phyloP scores from a whole-genome alignment of 768 basidiomycete species.

The Pleurotus cornucopiae region DNA sequence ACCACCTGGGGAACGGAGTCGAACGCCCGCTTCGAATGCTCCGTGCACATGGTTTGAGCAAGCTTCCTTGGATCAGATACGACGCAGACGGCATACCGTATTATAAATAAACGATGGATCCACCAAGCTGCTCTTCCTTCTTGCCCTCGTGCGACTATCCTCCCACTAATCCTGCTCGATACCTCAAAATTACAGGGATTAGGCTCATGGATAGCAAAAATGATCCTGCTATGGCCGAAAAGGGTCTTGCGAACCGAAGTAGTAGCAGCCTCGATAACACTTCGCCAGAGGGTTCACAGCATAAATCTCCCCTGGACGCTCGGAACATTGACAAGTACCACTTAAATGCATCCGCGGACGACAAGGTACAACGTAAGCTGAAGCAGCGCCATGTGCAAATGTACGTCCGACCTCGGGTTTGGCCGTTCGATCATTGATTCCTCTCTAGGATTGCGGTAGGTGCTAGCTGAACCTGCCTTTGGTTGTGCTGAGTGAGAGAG shows the following conservation, averaged over 20 bases:
- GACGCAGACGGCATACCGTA: too few species aligned
- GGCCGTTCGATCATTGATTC: neutral
- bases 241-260: neutral
- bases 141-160: too few species aligned
- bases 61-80: too few species aligned
- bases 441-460: constrained; percentile 58
- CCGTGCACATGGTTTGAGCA: too few species aligned
- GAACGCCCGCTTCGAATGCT: too few species aligned
- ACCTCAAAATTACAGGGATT: too few species aligned
- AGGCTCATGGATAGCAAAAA: too few species aligned
- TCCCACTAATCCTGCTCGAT: too few species aligned
- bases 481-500: neutral
- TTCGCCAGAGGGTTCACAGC: too few species aligned
- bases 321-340: constrained; percentile 24
- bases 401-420: constrained; percentile 28
- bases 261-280: neutral
- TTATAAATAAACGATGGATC: too few species aligned
- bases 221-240: neutral
- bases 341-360: constrained; percentile 58
- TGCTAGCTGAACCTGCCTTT: neutral
- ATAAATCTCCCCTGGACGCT: neutral
- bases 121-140: too few species aligned
- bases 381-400: constrained; percentile 79
- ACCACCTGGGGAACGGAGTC: too few species aligned
- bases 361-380: constrained; percentile 65